Evolutionary conservation across 2,329 filamentous ascomycete species (phyloP), one percentile per base, ranked within the genome.

Genomic region (Chaetomiaceae sp.): DNA sequence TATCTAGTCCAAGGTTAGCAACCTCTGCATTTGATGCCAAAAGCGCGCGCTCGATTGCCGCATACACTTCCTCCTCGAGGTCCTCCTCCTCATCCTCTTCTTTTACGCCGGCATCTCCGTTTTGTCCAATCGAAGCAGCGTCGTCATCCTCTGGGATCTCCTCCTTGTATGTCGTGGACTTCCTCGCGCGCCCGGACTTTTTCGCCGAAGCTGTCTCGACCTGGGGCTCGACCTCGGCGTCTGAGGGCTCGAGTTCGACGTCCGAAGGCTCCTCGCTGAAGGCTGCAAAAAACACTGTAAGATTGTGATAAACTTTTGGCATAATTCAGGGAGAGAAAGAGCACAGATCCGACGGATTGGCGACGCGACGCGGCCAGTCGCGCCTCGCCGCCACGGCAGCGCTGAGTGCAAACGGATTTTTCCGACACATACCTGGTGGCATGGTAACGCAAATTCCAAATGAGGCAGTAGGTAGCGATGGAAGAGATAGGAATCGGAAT

Each of bases 221-320:
- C 21, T 20, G 33, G 46, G 19, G 16, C 12, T 35, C 13, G 30
- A 12, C 27, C 19, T 20, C 19, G 35, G 3, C n/a, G n/a, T 9
- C 35, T 35, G 37, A 8, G n/a, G n/a, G 17, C 3, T 46, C 31
- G 17, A 51, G 12, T 14, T 58, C 55, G 20, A 42, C 25, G 39
- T 59, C 71, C 2, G 71, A 73, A 21, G 56, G 55, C 20, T 72
- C 71, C 21, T 73, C 70, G 57, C 71, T 74, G 33, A 73, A 65
- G 13, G 70, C 71, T 70, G 50, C 37, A 33, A 4, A 14, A 23
- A 4, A 2, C 13, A 19, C 21, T 13, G 27, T 51, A 14, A 51
- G 40, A 21, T 9, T 2, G n/a, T 2, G 12, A 12, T 13, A 7
- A 23, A 2, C 17, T 19, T 10, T 30, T 25, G 10, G 16, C 10